Evolutionary conservation across 1,139 yeast species (phyloP).

Genomic region (Suhomyces bokatorum): DNA sequence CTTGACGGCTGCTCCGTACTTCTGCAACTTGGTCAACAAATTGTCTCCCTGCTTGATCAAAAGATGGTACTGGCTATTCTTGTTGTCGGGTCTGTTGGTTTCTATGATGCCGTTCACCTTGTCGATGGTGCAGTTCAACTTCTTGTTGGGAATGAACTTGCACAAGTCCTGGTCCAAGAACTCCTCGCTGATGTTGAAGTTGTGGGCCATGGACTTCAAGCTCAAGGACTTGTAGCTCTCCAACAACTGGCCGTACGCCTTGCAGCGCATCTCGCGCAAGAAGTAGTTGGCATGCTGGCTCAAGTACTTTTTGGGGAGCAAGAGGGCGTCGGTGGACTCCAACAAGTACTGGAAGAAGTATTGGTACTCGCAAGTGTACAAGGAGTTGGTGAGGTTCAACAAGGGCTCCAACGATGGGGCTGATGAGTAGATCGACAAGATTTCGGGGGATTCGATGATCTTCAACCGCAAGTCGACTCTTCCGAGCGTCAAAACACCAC

Average conservation of each 20-base stretch:
- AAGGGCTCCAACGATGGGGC: conserved; percentile 77
- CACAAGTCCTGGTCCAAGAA: conserved; percentile 83
- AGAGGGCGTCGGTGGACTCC: conserved; percentile 72
- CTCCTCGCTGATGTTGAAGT: conserved; percentile 83
- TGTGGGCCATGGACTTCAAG: conserved; percentile 88
- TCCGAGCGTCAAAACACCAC: conserved; percentile 80
- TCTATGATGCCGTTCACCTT: conserved; percentile 93
- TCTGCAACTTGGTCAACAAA: conserved; percentile 88
- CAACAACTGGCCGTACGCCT: conserved; percentile 90
- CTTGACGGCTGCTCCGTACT: conserved; percentile 96
- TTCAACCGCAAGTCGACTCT: conserved; percentile 83
- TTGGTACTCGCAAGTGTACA: conserved; percentile 87
- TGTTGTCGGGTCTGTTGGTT: conserved; percentile 94
- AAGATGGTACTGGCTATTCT: conserved; percentile 88
- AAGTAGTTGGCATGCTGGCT: conserved; percentile 79
- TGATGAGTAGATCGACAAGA: conserved; percentile 74
- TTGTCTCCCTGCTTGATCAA: conserved; percentile 92
- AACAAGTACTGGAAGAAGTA: conserved; percentile 77
- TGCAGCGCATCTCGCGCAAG: conserved; percentile 90
- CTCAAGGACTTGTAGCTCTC: conserved; percentile 93
- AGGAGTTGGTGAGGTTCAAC: conserved; percentile 77
- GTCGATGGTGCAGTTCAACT: conserved; percentile 93
- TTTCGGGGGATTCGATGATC: conserved; percentile 92
- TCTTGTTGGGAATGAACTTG: conserved; percentile 88
- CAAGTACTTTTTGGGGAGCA: conserved; percentile 74